Base-by-base conservation (phyloP, 352 stramenopile genomes). In the Phytophthora hibernalis region DNA sequence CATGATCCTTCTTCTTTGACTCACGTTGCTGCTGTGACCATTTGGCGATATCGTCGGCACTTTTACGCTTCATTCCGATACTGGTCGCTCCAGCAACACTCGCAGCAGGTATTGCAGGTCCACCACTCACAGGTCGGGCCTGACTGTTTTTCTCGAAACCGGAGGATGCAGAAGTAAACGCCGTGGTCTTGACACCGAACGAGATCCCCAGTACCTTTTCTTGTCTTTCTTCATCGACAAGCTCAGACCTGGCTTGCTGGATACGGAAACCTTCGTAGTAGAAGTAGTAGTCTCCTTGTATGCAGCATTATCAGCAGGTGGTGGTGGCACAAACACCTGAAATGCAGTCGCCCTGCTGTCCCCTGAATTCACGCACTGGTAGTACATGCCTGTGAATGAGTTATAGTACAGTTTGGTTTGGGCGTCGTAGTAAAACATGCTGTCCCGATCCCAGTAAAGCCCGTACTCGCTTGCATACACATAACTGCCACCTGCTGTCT, bases 371-470 rank as follows among this genome's bases (percentile, higher is more conserved):
- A 53, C 20, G 42, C 83, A 92, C 8, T 35, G 63, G 52, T 87
- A 93, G 68, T 96, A 96, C 42, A 69, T 40, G 22, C 88, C 86
- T 3, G 65, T 80, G 43, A 91, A 96, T 24, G 70, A 74, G 54
- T 83, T 93, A 61, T 88, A 85, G 65, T 95, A 96, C 4, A 93
- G 45, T 55, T 89, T 92, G 15, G 83, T 79, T 18, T 85, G 75
- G 33, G 82, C 68, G 53, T 93, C 72, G 71, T 93, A 95, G 70
- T 93, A 95, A 30, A 93, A 96, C 85, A 92, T 86, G 59, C 83
- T 94, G 63, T 95, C 82, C 1, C 71, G 65, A 52, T 96, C 83
- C 63, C 88, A 96, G 57, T 93, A 95, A 43, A 96, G 70, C 0
- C 88, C 86, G 60, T 64, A 76, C 26, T 92, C 82, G 37, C 73